Evolutionary conservation across 345 rosid species (phyloP).

Genomic region (Eucalyptus tenuipes): DNA sequence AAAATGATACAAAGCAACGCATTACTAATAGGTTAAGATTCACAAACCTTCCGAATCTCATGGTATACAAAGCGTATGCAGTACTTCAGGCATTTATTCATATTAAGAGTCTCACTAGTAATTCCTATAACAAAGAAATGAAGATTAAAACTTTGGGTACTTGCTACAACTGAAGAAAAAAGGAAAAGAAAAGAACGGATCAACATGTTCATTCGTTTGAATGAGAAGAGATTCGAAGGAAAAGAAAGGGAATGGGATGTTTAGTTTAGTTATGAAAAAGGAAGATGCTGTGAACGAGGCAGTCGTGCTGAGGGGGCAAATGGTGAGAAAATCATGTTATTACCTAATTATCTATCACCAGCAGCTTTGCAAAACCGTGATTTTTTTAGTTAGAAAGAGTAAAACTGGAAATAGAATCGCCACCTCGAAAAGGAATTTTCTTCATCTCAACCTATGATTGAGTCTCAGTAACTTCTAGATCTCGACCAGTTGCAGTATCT

Average conservation of each 20-base stretch:
- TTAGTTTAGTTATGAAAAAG: background rate
- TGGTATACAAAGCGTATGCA: background rate
- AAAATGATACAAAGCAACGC: background rate
- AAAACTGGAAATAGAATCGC: background rate
- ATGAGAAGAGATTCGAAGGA: background rate
- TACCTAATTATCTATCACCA: background rate
- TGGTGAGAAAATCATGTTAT: background rate
- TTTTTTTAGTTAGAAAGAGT: background rate
- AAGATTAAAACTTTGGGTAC: background rate
- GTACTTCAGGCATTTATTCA: background rate
- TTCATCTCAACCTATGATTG: background rate
- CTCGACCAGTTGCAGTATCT: accelerated
- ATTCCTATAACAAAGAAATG: background rate
- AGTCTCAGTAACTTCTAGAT: accelerated
- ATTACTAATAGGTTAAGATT: background rate
- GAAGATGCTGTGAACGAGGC: background rate
- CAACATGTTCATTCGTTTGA: background rate
- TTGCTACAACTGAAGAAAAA: background rate
- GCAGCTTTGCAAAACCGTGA: background rate
- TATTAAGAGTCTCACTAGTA: background rate
- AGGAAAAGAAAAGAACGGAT: background rate
- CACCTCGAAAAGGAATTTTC: accelerated
- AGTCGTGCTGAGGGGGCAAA: background rate
- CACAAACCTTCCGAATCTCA: background rate
- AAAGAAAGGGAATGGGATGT: background rate